These are phyloP conservation scores for Kappamyces sp. DNA, from an alignment of 192 early-diverging fungal species.

Conservation along the genomic window DNA sequence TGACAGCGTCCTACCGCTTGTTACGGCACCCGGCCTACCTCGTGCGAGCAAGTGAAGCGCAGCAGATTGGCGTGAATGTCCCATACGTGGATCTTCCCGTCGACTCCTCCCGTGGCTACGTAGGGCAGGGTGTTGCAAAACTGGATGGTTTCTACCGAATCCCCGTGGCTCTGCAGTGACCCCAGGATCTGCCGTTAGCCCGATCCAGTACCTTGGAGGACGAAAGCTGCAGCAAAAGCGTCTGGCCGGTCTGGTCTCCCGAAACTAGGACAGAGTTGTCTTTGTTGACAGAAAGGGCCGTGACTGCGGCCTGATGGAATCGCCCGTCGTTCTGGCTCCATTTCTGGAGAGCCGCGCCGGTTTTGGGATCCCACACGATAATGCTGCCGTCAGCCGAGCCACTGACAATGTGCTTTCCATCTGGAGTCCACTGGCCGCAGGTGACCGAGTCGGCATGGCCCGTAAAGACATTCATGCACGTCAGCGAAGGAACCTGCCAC, in stretches of 20 bases:
- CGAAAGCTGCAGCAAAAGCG: slow-evolving; percentile 67
- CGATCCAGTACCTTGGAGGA: slow-evolving; percentile 52
- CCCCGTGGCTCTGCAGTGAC: slow-evolving; percentile 73
- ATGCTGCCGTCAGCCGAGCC: slow-evolving; percentile 78
- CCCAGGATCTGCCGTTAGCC: slow-evolving; percentile 56
- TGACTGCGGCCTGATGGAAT: slow-evolving; percentile 79
- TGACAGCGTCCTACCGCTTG: slow-evolving; percentile 68
- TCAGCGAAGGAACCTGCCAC: slow-evolving; percentile 86
- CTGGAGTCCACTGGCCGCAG: slow-evolving; percentile 83
- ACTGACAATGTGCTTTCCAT: slow-evolving; percentile 81
- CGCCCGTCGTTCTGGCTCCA: slow-evolving; percentile 70
- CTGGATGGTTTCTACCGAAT: slow-evolving; percentile 80
- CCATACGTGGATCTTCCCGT: slow-evolving; percentile 88
- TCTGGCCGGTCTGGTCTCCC: slow-evolving; percentile 73
- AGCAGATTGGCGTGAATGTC: slow-evolving; percentile 78
- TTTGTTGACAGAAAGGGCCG: slow-evolving; percentile 62
- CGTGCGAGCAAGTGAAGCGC: slow-evolving; percentile 75
- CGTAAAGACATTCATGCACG: slow-evolving; percentile 90
- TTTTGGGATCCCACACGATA: slow-evolving; percentile 92
- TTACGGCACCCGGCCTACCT: slow-evolving; percentile 36
- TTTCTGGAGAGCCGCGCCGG: slow-evolving; percentile 57
- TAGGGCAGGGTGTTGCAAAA: slow-evolving; percentile 61
- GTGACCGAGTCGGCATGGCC: slow-evolving; percentile 81
- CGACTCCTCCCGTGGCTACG: slow-evolving; percentile 75
- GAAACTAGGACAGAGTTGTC: slow-evolving; percentile 76